These are phyloP conservation scores for Kazachstania africana DNA, from an alignment of 805 yeast genomes.

Conservation along the genomic window DNA sequence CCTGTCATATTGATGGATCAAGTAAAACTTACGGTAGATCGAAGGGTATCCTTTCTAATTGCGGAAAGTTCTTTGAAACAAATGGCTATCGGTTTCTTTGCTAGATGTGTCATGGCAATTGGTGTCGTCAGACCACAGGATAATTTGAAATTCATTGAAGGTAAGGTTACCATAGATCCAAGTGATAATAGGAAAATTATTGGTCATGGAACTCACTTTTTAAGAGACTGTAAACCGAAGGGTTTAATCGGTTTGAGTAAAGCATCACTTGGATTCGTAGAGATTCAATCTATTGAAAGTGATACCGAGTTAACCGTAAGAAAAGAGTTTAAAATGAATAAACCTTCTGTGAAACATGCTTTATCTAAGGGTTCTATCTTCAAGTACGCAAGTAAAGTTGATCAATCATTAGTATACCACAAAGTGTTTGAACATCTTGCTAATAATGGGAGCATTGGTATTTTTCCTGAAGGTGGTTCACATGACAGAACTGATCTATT, in stretches of 20 bases:
- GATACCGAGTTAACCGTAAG: conserved; percentile 61
- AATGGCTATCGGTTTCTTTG: conserved; percentile 59
- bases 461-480: conserved; percentile 96
- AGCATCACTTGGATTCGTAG: conserved; percentile 65
- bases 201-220: conserved; percentile 54
- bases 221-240: conserved; percentile 42
- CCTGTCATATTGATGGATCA: conserved; percentile 64
- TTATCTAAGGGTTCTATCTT: conserved; percentile 43
- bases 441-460: conserved; percentile 74
- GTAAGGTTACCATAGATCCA: conserved; percentile 47
- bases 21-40: conserved; percentile 37
- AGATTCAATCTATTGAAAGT: conserved; percentile 51
- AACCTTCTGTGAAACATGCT: conserved; percentile 29
- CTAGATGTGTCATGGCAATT: conserved; percentile 68
- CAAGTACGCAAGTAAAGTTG: conserved; percentile 72
- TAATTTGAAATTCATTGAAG: conserved; percentile 53
- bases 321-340: conserved; percentile 54
- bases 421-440: conserved; percentile 76
- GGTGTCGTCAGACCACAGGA: conserved; percentile 94
- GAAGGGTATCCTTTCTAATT: conserved; percentile 51
- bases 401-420: conserved; percentile 75
- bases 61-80: conserved; percentile 70
- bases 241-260: conserved; percentile 72
- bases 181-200: conserved; percentile 37
- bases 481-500: conserved; percentile 86